These are phyloP conservation scores for Stereum hirsutum DNA, from an alignment of 1,284 basidiomycete species.

Conservation along the genomic window DNA sequence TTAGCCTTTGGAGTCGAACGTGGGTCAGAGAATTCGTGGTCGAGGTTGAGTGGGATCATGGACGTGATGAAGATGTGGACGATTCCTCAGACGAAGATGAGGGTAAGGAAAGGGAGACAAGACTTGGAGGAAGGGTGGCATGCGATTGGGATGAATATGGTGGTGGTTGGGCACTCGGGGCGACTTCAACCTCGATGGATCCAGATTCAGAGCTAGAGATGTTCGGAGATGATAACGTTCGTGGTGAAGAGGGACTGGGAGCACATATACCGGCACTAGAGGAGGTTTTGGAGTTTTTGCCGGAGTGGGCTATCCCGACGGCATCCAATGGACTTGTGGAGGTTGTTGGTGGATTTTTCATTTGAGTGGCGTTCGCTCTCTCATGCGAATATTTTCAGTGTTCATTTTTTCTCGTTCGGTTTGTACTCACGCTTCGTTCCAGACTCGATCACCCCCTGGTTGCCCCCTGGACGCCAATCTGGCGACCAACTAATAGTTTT, in stretches of 20 bases:
- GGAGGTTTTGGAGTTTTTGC: conserved; percentile 57
- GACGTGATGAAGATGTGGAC: conserved; percentile 7
- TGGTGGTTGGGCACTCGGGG: conserved; percentile 32
- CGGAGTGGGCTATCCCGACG: conserved; percentile 57
- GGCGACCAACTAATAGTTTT: too few species aligned
- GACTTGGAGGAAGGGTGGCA: conserved; percentile 38
- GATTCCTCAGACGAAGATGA: conserved; percentile 15
- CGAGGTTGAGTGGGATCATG: conserved; percentile 34
- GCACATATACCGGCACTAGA: conserved; percentile 63
- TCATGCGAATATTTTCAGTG: too few species aligned
- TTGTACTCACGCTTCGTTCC: too few species aligned
- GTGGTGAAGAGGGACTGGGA: conserved; percentile 12
- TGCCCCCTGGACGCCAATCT: too few species aligned
- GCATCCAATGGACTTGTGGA: conserved; percentile 60
- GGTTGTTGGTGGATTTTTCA: conserved; percentile 40
- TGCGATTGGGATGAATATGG: conserved; percentile 64
- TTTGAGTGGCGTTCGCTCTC: too few species aligned
- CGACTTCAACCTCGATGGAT: conserved; percentile 29
- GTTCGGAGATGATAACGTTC: background rate
- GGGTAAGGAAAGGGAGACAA: conserved; percentile 15
- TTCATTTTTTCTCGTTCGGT: too few species aligned
- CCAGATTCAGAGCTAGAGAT: background rate
- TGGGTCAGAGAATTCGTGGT: conserved; percentile 56
- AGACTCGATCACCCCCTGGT: too few species aligned
- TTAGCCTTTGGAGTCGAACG: conserved; percentile 60